Conservation (phyloP, 495 filamentous ascomycete species). For the Neurospora sp. region DNA sequence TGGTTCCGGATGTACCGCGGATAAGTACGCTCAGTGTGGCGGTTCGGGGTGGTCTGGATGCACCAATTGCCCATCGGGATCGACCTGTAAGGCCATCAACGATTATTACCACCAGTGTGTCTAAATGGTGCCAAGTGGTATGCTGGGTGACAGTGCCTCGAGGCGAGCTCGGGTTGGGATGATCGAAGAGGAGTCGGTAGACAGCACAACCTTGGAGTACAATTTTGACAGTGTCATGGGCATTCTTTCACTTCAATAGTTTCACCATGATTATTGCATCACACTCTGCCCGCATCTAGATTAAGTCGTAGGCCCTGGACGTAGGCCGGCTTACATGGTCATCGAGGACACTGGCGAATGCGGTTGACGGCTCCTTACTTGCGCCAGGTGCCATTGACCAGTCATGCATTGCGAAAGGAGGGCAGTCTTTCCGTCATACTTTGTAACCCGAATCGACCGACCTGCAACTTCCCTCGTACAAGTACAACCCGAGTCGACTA, state of each 20-base stretch:
- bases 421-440: not conserved
- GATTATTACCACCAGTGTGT: constrained; percentile 21
- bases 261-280: not conserved
- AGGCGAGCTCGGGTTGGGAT: not conserved
- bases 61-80: constrained; percentile 17
- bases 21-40: constrained; percentile 32
- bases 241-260: not conserved
- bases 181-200: not conserved
- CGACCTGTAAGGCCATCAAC: constrained; percentile 16
- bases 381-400: too few species aligned
- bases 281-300: not conserved
- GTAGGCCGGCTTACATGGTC: not conserved
- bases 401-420: not conserved
- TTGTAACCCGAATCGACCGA: not conserved
- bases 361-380: not conserved
- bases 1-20: constrained; percentile 9
- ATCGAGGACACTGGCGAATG: not conserved
- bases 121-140: not conserved
- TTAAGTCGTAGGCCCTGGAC: not conserved
- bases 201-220: not conserved
- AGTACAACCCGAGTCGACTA: not conserved
- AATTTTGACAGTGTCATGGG: not conserved
- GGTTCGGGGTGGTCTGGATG: constrained; percentile 23
- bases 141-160: not conserved
- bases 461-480: not conserved